These are phyloP conservation scores for Aspergillus sclerotialis DNA, from an alignment of 2,329 filamentous ascomycete genomes.

Conservation along the genomic window DNA sequence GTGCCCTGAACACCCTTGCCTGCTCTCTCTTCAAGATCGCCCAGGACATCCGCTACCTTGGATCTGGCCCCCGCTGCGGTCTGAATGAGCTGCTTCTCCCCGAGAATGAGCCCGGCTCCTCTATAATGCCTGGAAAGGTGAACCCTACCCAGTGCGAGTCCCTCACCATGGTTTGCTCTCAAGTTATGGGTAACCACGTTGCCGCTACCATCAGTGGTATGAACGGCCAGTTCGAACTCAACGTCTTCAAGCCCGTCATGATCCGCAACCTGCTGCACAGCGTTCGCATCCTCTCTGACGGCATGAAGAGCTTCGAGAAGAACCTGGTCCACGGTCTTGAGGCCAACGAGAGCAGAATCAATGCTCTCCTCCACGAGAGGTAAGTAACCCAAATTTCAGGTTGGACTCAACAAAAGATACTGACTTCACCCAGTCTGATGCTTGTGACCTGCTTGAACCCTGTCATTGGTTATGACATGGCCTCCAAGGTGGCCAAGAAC, in stretches of 20 bases:
- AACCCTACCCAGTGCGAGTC: conserved; percentile 98
- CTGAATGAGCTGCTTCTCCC: conserved; percentile 88
- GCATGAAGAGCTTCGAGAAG: conserved; percentile 92
- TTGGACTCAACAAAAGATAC: conserved; percentile 4
- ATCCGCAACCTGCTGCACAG: conserved; percentile 95
- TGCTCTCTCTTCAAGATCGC: conserved; percentile 94
- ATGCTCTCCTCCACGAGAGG: conserved; percentile 87
- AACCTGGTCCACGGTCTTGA: conserved; percentile 82
- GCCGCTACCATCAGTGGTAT: conserved; percentile 90
- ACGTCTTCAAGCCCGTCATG: conserved; percentile 96
- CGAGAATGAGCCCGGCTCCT: conserved; percentile 96
- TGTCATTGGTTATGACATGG: conserved; percentile 96
- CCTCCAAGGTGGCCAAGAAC: conserved; percentile 94
- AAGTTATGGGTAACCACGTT: conserved; percentile 96
- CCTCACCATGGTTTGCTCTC: conserved; percentile 93
- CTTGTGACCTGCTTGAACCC: conserved; percentile 96
- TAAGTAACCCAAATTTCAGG: conserved; percentile 40
- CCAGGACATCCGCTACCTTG: conserved; percentile 95
- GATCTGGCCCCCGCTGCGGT: conserved; percentile 90
- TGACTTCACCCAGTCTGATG: conserved; percentile 64
- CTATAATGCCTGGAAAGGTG: conserved; percentile 99
- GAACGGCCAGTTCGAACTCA: conserved; percentile 97
- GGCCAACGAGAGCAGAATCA: conserved; percentile 91
- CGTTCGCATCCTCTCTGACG: conserved; percentile 77
- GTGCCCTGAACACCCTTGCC: conserved; percentile 87